Evolutionary conservation across 2,329 filamentous ascomycete species (phyloP).

Genomic region (Colletotrichum euphorbiae): DNA sequence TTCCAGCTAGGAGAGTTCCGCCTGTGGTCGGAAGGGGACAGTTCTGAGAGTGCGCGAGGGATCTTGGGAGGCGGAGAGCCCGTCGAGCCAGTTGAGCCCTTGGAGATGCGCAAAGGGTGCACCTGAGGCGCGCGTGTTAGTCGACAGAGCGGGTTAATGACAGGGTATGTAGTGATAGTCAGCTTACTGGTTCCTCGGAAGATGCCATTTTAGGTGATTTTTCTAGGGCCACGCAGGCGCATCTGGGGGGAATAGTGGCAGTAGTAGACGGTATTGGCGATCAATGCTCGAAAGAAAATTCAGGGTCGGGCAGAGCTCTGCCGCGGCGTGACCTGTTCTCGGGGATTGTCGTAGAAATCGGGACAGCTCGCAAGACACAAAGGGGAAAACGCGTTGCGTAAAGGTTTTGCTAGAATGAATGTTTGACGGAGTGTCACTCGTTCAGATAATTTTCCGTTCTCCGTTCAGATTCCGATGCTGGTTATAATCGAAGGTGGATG

Average conservation of each 20-base stretch:
- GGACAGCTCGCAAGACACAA: conserved; percentile 29
- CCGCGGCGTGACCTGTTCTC: conserved; percentile 12
- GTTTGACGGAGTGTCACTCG: conserved; percentile 25
- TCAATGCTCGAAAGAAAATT: conserved; percentile 23
- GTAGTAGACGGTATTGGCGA: conserved; percentile 13
- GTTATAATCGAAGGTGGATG: conserved; percentile 26
- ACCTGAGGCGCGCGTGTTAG: conserved; percentile 62
- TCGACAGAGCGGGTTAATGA: not conserved
- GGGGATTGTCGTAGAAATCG: conserved; percentile 10
- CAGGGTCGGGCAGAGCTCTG: conserved; percentile 22
- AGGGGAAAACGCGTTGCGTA: conserved; percentile 30
- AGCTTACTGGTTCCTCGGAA: conserved; percentile 40
- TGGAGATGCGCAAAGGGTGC: conserved; percentile 83
- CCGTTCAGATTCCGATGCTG: conserved; percentile 28
- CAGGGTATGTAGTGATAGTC: not conserved
- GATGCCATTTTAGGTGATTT: conserved; percentile 38
- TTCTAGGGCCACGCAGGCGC: conserved; percentile 23
- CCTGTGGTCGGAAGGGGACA: conserved; percentile 85
- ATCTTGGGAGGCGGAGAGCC: conserved; percentile 72
- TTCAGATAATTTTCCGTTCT: not conserved
- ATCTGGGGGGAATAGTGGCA: conserved; percentile 17
- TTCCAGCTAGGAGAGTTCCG: conserved; percentile 95
- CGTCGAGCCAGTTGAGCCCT: conserved; percentile 61
- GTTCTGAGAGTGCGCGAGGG: conserved; percentile 85
- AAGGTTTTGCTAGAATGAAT: conserved; percentile 36